Base-by-base conservation (phyloP, 169 alveolate genomes). In the Eimeria maxima region DNA sequence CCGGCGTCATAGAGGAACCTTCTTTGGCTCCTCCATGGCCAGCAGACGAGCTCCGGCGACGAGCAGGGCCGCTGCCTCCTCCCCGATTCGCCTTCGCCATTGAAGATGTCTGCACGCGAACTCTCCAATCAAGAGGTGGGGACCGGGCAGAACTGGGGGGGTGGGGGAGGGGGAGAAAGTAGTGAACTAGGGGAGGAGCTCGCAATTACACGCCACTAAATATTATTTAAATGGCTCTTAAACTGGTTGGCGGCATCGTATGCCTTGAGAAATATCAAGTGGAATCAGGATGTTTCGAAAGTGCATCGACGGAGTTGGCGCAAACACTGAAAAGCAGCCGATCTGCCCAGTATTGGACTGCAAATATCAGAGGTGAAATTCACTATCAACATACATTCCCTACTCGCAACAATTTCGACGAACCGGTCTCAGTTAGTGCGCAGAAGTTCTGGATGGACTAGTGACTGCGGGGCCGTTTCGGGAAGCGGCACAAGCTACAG, bases 41-140 rank as follows among this genome's bases (percentile, higher is more conserved):
- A 69, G 95, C 57, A 27, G 87, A 84, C 8, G 63, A 14, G 29
- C 33, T 65, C 38, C 95, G 44, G 33, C 71, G 42, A 24, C 53
- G 69, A 42, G 45, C 83, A 65, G 67, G 22, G 73, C 55, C 42
- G 33, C 84, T 78, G 80, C 93, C 63, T 33, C 80, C 80, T 33
- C 93, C 93, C 93, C 80, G 53, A 33, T 86, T 86, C n/a, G 63
- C 80, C 93, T 55, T 55, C 65, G 78, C 80, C 93, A 86, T 86
- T 86, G 93, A 60, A 60, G 86, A 42, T n/a, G 27, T 74, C 14
- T 22, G 0, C 55, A 53, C 24, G 27, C 33, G 18, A 22, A 7
- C 83, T 50, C 55, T 22, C 14, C 83, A 38, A 73, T 7, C 29
- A 42, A 73, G 11, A 0, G 6, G 8, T 47, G 44, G 20, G 2